phyloP scores from a whole-genome alignment of 208 protist species.

The Angomonas deanei region DNA sequence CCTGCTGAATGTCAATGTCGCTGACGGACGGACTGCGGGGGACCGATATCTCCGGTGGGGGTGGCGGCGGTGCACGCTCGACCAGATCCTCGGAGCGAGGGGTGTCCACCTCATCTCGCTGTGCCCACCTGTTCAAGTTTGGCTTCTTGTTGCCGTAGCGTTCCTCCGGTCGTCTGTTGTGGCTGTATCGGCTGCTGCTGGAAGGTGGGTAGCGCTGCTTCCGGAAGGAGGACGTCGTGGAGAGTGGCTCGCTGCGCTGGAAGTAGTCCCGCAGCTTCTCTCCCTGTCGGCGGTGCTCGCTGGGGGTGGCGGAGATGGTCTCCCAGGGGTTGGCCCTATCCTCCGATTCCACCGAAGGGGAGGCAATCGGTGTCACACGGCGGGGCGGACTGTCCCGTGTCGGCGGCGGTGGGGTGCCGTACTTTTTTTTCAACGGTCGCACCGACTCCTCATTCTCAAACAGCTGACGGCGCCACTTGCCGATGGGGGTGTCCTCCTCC shows the following conservation, averaged over 20 bases:
- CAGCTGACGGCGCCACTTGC: not conserved
- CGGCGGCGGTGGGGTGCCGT: not conserved
- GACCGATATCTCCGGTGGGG: not conserved
- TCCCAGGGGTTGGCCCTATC: slow-evolving; percentile 15
- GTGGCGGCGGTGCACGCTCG: not conserved
- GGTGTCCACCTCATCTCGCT: not conserved
- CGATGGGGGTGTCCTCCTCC: not conserved
- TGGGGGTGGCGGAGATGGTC: slow-evolving; percentile 15
- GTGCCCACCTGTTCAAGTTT: not conserved
- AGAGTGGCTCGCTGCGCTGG: slow-evolving; percentile 1
- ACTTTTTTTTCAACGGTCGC: not conserved
- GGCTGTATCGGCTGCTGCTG: not conserved
- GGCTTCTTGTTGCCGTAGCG: not conserved
- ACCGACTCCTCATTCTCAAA: slow-evolving; percentile 4
- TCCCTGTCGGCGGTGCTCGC: slow-evolving; percentile 10
- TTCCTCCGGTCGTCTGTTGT: not conserved
- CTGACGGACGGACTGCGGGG: not conserved
- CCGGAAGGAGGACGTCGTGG: not conserved
- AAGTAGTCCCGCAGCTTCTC: slow-evolving; percentile 15
- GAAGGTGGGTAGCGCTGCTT: not conserved
- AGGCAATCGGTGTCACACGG: not conserved
- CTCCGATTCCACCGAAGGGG: slow-evolving; percentile 1
- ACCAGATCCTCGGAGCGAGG: not conserved
- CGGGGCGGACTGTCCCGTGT: not conserved
- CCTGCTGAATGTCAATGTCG: not conserved